phyloP scores from a whole-genome alignment of 805 yeast genomes.

The Kodamaea leandrae region DNA sequence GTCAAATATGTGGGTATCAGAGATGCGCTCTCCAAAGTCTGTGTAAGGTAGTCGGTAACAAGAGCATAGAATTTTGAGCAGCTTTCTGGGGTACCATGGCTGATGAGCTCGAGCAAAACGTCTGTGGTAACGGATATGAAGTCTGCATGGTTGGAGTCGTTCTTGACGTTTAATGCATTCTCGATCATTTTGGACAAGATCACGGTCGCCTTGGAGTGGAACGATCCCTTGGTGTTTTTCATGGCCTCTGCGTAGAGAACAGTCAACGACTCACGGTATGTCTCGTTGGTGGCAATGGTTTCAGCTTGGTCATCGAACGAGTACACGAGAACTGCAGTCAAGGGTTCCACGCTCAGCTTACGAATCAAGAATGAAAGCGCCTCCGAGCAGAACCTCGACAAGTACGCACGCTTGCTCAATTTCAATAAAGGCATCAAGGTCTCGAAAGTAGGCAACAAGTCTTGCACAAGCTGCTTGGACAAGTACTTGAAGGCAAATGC shows the following conservation, averaged over 20 bases:
- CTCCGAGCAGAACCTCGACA: slow-evolving; percentile 84
- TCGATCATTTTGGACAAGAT: slow-evolving; percentile 48
- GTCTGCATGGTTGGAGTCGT: slow-evolving; percentile 10
- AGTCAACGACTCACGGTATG: slow-evolving; percentile 57
- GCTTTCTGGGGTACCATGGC: slow-evolving; percentile 51
- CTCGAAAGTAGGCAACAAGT: slow-evolving; percentile 68
- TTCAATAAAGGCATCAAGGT: slow-evolving; percentile 63
- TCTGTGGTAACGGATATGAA: slow-evolving; percentile 48
- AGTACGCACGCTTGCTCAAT: slow-evolving; percentile 54
- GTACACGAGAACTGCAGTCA: slow-evolving; percentile 46
- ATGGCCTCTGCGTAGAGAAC: slow-evolving; percentile 70
- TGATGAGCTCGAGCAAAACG: slow-evolving; percentile 50
- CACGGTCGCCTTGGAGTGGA: slow-evolving; percentile 67
- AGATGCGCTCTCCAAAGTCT: slow-evolving; percentile 11
- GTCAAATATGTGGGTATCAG: slow-evolving; percentile 11
- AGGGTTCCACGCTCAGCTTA: slow-evolving; percentile 52
- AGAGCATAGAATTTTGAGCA: slow-evolving; percentile 44
- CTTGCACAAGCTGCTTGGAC: slow-evolving; percentile 58
- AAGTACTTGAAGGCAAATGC: slow-evolving; percentile 90
- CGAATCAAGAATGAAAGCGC: slow-evolving; percentile 81
- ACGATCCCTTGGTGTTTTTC: slow-evolving; percentile 63
- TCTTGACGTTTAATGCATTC: slow-evolving; percentile 19
- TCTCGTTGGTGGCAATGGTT: slow-evolving; percentile 34
- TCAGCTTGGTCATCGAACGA: slow-evolving; percentile 36
- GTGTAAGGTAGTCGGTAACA: slow-evolving; percentile 20